Percentiles rank a stretch among this genome's conserved stretches.
phyloP scores from a whole-genome alignment of 2,329 filamentous ascomycete genomes.

The Elsinoe necatrix region DNA sequence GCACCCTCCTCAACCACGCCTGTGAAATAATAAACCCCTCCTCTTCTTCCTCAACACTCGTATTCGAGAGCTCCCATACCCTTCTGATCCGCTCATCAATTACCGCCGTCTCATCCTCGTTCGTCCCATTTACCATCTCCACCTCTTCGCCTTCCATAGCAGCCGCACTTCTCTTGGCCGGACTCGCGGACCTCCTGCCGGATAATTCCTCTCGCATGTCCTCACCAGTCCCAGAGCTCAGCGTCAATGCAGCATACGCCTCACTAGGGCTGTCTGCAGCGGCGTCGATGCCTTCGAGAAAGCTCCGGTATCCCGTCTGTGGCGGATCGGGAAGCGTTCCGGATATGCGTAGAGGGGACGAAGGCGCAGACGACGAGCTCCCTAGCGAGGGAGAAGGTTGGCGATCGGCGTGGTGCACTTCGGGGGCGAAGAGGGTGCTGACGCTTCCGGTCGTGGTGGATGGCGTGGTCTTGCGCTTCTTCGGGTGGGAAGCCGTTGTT shows the following conservation, averaged over 20 bases:
- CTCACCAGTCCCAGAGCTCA: constrained; percentile 38
- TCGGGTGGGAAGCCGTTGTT: constrained; percentile 26
- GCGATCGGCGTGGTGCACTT: constrained; percentile 18
- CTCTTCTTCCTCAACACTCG: constrained; percentile 58
- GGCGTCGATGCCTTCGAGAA: constrained; percentile 11
- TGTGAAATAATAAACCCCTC: constrained; percentile 70
- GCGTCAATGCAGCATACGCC: constrained; percentile 45
- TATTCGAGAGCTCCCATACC: constrained; percentile 54
- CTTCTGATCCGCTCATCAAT: constrained; percentile 65
- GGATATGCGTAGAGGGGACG: constrained; percentile 31
- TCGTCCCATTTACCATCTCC: not conserved
- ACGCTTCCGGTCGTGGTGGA: not conserved
- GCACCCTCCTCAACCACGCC: constrained; percentile 67
- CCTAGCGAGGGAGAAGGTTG: constrained; percentile 20
- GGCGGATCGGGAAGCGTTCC: constrained; percentile 45
- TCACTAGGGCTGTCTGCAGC: constrained; percentile 37
- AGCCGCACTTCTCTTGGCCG: constrained; percentile 47
- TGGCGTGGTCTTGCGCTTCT: constrained; percentile 39
- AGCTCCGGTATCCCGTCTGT: not conserved
- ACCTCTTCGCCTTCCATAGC: constrained; percentile 41
- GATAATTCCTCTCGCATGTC: constrained; percentile 31
- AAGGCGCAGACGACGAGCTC: constrained; percentile 22
- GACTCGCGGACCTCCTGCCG: constrained; percentile 40
- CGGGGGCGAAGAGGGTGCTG: constrained; percentile 18
- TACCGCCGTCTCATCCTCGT: not conserved